Percentiles rank a stretch among this genome's conserved stretches.
These are phyloP conservation scores for Colletotrichum noveboracense DNA, from an alignment of 2,329 filamentous ascomycete genomes.

Conservation along the genomic window DNA sequence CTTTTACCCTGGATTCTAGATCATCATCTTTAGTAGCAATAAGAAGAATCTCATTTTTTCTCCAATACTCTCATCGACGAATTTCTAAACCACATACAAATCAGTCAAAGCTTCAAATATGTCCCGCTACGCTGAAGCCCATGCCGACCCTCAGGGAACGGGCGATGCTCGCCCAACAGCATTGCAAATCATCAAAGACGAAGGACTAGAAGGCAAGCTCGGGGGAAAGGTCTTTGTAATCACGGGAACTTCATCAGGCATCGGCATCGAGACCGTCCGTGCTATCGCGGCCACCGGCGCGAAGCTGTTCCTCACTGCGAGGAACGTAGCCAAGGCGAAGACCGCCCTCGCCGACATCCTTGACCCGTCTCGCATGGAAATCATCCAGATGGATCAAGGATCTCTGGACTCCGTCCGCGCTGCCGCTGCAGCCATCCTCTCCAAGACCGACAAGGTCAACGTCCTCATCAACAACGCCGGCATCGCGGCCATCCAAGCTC, in stretches of 20 bases:
- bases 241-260: conserved; percentile 41
- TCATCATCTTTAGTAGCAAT: background rate
- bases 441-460: conserved; percentile 36
- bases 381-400: background rate
- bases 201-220: conserved; percentile 28
- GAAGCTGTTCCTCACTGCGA: conserved; percentile 37
- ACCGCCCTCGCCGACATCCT: conserved; percentile 27
- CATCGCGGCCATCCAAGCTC: conserved; percentile 36
- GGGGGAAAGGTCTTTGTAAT: conserved; percentile 40
- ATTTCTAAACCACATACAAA: background rate
- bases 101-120: background rate
- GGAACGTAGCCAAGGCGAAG: conserved; percentile 38
- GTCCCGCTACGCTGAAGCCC: conserved; percentile 23
- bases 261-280: conserved; percentile 42
- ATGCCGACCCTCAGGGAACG: conserved; percentile 26
- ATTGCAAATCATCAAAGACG: conserved; percentile 37
- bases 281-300: conserved; percentile 42
- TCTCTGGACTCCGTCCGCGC: conserved; percentile 25
- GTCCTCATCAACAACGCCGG: conserved; percentile 50
- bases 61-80: background rate
- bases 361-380: background rate
- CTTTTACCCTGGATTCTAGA: background rate
- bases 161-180: conserved; percentile 37
- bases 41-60: background rate
- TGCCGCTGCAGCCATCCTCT: conserved; percentile 34